phyloP scores from a whole-genome alignment of 108 stramenopile species.

The Cylindrotheca fusiformis region DNA sequence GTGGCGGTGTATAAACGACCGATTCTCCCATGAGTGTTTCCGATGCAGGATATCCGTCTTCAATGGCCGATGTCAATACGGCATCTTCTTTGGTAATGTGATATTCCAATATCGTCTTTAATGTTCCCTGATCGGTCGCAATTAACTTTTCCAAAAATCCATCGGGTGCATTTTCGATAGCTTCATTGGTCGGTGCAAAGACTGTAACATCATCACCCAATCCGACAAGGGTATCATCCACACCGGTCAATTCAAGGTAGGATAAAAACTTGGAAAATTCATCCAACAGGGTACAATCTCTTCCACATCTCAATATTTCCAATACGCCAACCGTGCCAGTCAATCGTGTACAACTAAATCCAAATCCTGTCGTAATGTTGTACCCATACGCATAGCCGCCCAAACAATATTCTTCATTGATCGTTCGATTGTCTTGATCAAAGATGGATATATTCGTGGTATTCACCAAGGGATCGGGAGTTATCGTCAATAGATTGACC shows the following conservation, averaged over 20 bases:
- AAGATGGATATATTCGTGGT: neutral
- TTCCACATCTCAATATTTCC: neutral
- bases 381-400: neutral
- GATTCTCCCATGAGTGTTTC: neutral
- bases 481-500: neutral
- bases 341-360: neutral
- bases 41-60: neutral
- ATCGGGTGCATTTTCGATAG: neutral
- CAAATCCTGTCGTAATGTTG: neutral
- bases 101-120: neutral
- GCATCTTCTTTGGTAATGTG: neutral
- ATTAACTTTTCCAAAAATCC: neutral
- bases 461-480: neutral
- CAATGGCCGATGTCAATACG: neutral
- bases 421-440: neutral
- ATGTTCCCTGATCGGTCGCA: neutral
- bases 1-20: neutral
- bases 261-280: neutral
- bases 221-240: neutral
- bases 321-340: neutral
- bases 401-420: neutral
- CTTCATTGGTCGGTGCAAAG: neutral
- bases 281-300: neutral
- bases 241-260: neutral
- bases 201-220: neutral